Conservation (phyloP, 805 yeast species). For the Monosporozyma siamensis region DNA sequence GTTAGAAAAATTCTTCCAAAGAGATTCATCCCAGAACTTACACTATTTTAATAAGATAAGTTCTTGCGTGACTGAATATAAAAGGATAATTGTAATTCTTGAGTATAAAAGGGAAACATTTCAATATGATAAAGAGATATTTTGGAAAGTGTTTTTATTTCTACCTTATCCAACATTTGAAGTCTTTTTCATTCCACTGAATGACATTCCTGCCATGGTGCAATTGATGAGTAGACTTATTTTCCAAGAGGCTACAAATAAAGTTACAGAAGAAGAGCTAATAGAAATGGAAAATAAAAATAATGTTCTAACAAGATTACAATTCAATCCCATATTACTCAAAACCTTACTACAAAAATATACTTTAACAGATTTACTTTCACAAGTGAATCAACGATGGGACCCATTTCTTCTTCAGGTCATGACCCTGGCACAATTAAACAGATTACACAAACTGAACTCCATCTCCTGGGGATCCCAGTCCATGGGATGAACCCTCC, state of each 20-base stretch:
- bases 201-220: background rate
- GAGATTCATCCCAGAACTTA: conserved; percentile 3
- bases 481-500: background rate
- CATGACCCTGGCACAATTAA: background rate
- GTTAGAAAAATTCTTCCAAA: conserved; percentile 17
- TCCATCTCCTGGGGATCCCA: background rate
- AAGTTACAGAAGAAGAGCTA: background rate
- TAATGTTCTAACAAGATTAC: background rate
- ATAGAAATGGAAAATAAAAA: background rate
- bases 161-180: conserved; percentile 7
- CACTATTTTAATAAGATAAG: conserved; percentile 10
- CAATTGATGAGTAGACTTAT: background rate
- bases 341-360: background rate
- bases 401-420: background rate
- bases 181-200: conserved; percentile 4
- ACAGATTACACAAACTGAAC: background rate
- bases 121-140: conserved; percentile 13
- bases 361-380: background rate
- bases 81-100: conserved; percentile 11
- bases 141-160: conserved; percentile 19
- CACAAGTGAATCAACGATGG: background rate
- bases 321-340: background rate
- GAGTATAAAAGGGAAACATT: conserved; percentile 11
- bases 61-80: conserved; percentile 10
- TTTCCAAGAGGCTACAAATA: background rate